Percentiles rank a stretch among this genome's conserved stretches.
These are phyloP conservation scores for Epichloe sp. DNA, from an alignment of 2,329 filamentous ascomycete genomes.

Conservation along the genomic window DNA sequence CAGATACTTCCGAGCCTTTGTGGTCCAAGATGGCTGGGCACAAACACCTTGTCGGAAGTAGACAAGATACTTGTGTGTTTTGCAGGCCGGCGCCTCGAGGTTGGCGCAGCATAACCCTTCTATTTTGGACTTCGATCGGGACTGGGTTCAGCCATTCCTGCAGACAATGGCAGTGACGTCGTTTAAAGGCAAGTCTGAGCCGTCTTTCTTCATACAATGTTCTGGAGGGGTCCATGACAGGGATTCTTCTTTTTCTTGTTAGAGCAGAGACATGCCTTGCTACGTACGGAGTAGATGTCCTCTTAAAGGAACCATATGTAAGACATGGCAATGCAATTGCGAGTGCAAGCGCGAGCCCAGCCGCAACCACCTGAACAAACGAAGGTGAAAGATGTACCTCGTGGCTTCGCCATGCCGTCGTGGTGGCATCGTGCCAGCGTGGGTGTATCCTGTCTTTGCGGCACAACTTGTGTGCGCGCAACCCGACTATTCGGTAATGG, in stretches of 20 bases:
- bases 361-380: too few species aligned
- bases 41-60: background rate
- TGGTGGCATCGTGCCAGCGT: background rate
- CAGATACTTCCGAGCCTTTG: conserved; percentile 64
- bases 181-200: conserved; percentile 56
- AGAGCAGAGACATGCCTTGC: too few species aligned
- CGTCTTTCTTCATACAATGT: conserved; percentile 7
- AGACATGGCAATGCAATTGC: background rate
- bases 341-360: too few species aligned
- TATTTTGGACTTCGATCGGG: background rate
- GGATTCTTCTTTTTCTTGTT: too few species aligned
- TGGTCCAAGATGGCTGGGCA: background rate
- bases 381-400: background rate
- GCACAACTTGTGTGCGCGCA: too few species aligned
- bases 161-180: conserved; percentile 31
- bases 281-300: too few species aligned
- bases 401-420: background rate
- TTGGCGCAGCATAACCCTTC: conserved; percentile 29
- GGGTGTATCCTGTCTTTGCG: too few species aligned
- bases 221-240: background rate
- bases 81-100: conserved; percentile 21
- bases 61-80: conserved; percentile 26
- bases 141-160: background rate
- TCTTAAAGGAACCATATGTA: too few species aligned
- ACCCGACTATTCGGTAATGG: too few species aligned